These are phyloP conservation scores for Cornus florida DNA, from an alignment of 148 eudicot species.

Conservation along the genomic window DNA sequence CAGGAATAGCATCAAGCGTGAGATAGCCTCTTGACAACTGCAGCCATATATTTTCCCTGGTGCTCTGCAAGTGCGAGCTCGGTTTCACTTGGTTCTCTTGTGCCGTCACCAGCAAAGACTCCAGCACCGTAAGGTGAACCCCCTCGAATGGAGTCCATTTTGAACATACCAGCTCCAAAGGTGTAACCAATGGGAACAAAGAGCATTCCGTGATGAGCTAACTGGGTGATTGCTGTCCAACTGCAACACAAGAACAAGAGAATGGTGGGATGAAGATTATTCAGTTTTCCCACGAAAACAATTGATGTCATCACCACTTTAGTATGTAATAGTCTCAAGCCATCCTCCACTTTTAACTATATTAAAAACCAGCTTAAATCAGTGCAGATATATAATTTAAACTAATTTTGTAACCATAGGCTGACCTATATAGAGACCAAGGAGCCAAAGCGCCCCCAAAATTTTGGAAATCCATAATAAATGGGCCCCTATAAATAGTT, in stretches of 20 bases:
- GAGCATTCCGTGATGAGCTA: conserved; percentile 93
- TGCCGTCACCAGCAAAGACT: conserved; percentile 85
- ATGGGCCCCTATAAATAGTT: too few relatives aligned
- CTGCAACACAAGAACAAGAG: conserved; percentile 38
- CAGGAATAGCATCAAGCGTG: conserved; percentile 28
- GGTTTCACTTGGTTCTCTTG: conserved; percentile 66
- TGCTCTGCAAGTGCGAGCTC: conserved; percentile 88
- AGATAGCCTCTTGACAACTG: conserved; percentile 64
- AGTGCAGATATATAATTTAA: neutral
- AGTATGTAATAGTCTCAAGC: neutral
- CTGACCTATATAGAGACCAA: too few relatives aligned
- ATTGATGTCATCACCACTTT: neutral
- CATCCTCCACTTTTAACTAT: neutral
- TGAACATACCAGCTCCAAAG: conserved; percentile 91
- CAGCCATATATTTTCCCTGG: conserved; percentile 93
- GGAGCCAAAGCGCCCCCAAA: too few relatives aligned
- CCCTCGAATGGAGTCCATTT: conserved; percentile 80
- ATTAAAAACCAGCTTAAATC: neutral
- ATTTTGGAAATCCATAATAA: too few relatives aligned
- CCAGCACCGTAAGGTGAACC: conserved; percentile 94
- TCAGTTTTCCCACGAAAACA: neutral
- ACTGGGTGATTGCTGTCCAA: conserved; percentile 91
- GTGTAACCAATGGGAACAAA: conserved; percentile 91
- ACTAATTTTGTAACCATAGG: too few relatives aligned
- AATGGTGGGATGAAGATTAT: neutral